A percentile compares a stretch with the other conserved stretches of the same genome.
phyloP scores from a whole-genome alignment of 169 alveolate species.

The Babesia bovis region DNA sequence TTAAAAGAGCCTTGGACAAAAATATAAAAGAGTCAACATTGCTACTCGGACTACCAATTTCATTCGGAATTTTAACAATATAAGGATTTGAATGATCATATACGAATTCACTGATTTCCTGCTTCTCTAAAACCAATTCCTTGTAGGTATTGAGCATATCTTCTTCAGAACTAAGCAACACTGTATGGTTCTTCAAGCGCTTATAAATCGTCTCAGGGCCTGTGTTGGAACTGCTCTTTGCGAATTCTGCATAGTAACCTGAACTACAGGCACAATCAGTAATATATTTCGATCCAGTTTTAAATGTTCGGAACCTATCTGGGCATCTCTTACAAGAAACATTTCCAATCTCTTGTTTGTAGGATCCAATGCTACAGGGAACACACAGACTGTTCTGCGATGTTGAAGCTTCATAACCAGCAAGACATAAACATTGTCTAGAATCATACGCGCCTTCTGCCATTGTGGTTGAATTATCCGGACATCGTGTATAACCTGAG shows the following conservation, averaged over 20 bases:
- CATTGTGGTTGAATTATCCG: conserved; percentile 68
- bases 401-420: conserved; percentile 71
- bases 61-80: neutral
- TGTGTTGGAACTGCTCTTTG: neutral
- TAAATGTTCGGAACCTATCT: conserved; percentile 64
- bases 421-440: conserved; percentile 67
- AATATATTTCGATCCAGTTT: conserved; percentile 62
- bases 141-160: neutral
- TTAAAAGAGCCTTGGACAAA: conserved; percentile 20
- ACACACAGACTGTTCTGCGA: conserved; percentile 43
- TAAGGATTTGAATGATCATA: conserved; percentile 3
- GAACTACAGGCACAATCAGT: conserved; percentile 77
- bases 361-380: conserved; percentile 72
- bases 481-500: conserved; percentile 61
- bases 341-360: conserved; percentile 69
- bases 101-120: neutral
- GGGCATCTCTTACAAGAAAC: conserved; percentile 68
- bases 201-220: neutral
- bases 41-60: neutral
- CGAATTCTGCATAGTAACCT: conserved; percentile 66
- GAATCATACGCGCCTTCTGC: conserved; percentile 56
- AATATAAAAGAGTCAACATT: conserved; percentile 39
- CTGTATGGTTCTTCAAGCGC: conserved; percentile 17
- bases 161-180: neutral
- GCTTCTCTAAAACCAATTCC: neutral